phyloP scores from a whole-genome alignment of 2,329 filamentous ascomycete species.

The Aspergillus sojae region DNA sequence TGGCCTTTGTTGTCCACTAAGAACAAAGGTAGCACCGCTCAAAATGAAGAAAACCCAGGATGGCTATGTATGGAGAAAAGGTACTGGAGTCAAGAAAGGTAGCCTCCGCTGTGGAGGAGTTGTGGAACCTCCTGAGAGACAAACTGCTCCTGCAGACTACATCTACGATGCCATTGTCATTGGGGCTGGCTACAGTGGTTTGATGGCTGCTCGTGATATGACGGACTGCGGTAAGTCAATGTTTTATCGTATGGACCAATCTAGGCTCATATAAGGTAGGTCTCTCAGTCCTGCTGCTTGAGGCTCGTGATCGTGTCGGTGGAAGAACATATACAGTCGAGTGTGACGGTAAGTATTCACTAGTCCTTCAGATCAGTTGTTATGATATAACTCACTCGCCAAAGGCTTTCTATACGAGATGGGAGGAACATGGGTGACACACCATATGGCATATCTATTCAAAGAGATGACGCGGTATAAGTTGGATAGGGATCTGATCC shows the following conservation, averaged over 20 bases:
- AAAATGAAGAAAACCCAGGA: constrained; percentile 1
- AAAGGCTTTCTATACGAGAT: constrained; percentile 8
- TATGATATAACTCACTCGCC: too few relatives aligned
- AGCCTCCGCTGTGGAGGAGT: constrained; percentile 8
- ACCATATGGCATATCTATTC: constrained; percentile 11
- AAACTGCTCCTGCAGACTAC: not conserved
- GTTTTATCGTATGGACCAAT: not conserved
- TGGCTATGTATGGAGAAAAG: constrained; percentile 6
- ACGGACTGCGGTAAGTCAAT: constrained; percentile 15
- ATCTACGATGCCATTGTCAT: constrained; percentile 24
- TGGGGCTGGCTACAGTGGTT: too few relatives aligned
- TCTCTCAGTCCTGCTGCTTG: too few relatives aligned
- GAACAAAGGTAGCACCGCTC: not conserved
- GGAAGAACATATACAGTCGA: too few relatives aligned
- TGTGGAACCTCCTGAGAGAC: constrained; percentile 6
- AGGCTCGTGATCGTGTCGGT: too few relatives aligned
- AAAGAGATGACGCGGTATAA: constrained; percentile 11
- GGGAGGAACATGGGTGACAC: constrained; percentile 12
- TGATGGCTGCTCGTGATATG: constrained; percentile 24
- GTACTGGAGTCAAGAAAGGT: not conserved
- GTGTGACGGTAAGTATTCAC: too few relatives aligned
- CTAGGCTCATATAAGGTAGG: not conserved
- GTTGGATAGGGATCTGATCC: constrained; percentile 8
- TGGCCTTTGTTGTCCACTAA: not conserved
- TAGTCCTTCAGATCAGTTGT: too few relatives aligned